phyloP scores from a whole-genome alignment of 306 rosid species.

The Quercus mongolica region DNA sequence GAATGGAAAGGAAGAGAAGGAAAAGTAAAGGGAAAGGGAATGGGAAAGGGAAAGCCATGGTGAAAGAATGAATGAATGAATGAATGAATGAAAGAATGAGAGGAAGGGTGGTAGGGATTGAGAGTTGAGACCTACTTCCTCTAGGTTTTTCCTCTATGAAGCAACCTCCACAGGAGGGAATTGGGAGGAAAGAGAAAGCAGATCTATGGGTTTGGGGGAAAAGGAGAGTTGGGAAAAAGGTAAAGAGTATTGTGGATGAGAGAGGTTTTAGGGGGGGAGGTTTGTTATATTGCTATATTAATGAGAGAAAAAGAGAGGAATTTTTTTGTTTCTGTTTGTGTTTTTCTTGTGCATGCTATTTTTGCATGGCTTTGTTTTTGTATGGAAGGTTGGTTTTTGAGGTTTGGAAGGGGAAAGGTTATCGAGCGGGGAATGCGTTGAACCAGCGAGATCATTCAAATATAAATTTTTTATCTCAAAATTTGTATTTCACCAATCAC shows the following conservation, averaged over 20 bases:
- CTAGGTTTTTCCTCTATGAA: neutral
- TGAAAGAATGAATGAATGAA: neutral
- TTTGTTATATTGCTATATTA: neutral
- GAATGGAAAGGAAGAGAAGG: conserved; percentile 6
- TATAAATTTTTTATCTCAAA: too few relatives aligned
- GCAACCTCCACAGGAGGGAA: neutral
- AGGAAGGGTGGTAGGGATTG: neutral
- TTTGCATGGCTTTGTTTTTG: neutral
- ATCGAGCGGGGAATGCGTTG: neutral
- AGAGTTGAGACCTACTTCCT: conserved; percentile 13
- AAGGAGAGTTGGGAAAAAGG: neutral
- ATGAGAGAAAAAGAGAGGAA: too few relatives aligned
- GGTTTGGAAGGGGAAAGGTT: neutral
- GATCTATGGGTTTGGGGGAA: neutral
- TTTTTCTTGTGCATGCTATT: neutral
- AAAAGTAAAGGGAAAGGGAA: neutral
- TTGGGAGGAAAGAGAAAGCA: conserved; percentile 1
- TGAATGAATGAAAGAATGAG: neutral
- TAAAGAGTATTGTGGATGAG: conserved; percentile 21
- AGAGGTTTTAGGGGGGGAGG: conserved; percentile 25
- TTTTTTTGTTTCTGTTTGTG: neutral
- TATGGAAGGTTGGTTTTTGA: too few relatives aligned
- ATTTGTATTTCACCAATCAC: too few relatives aligned
- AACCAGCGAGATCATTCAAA: neutral
- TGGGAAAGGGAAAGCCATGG: conserved; percentile 9